Conservation (phyloP, 179 eudicot genomes). For the Silene noctiflora region DNA sequence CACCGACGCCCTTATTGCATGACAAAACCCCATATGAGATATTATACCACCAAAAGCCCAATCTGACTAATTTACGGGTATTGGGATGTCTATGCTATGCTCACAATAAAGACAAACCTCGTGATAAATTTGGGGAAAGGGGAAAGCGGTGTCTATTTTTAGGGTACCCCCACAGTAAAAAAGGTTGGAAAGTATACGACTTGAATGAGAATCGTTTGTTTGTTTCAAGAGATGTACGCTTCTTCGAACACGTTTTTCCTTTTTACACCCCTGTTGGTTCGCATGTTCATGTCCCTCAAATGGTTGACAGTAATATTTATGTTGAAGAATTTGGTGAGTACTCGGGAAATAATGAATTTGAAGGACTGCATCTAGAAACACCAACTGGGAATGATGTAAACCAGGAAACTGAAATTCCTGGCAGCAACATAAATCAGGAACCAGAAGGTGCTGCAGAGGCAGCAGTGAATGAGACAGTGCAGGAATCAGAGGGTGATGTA, state of each 20-base stretch:
- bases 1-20: neutral
- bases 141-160: no score
- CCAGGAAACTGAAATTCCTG: neutral
- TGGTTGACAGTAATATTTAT: neutral
- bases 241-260: no score
- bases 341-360: neutral
- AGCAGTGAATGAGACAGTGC: no score
- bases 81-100: no score
- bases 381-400: neutral
- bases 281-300: neutral
- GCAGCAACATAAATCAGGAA: neutral
- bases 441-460: neutral
- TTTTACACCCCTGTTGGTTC: neutral
- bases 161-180: no score
- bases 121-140: no score
- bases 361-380: neutral
- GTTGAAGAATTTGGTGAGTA: neutral
- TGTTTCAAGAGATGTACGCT: no score
- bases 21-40: slow-evolving; percentile 1
- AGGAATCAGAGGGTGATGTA: neutral
- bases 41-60: neutral
- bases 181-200: no score
- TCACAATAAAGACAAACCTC: no score
- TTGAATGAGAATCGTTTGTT: no score
- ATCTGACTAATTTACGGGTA: slow-evolving; percentile 3